Evolutionary conservation across 2,329 filamentous ascomycete species (phyloP).

Genomic region (Beauveria sp.): DNA sequence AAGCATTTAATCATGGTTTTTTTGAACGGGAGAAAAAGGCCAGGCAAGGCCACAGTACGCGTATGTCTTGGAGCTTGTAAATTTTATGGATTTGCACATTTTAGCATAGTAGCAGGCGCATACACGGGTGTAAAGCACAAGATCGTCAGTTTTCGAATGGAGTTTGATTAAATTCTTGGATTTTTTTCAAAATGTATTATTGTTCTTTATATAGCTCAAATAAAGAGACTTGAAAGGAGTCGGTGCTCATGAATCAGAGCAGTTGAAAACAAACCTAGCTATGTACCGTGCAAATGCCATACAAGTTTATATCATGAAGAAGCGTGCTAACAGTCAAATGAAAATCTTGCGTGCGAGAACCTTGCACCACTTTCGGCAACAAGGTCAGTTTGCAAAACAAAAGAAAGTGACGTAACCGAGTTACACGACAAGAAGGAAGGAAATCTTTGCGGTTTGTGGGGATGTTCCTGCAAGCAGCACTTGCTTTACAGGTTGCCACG

Average conservation of each 20-base stretch:
- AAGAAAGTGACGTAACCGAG: background rate
- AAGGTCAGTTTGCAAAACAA: background rate
- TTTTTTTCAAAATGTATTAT: background rate
- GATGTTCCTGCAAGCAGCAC: background rate
- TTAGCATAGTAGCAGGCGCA: background rate
- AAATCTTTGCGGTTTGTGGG: background rate
- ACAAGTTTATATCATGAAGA: background rate
- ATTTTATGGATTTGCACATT: background rate
- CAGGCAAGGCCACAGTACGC: background rate
- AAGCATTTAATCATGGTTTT: background rate
- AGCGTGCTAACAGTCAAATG: background rate
- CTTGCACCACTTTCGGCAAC: background rate
- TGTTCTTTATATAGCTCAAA: background rate
- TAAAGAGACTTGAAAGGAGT: background rate
- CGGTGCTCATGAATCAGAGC: background rate
- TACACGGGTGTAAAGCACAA: background rate
- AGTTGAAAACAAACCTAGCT: background rate
- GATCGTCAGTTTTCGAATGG: background rate
- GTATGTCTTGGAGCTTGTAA: background rate
- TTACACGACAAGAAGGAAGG: no score
- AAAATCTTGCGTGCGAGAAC: background rate
- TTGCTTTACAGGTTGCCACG: slow-evolving; percentile 65
- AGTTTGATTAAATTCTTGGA: background rate
- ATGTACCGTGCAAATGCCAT: slow-evolving; percentile 10
- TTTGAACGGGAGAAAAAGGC: background rate